Evolutionary conservation across 2,329 filamentous ascomycete genomes (phyloP).

Genomic region (Cryphonectria japonica): DNA sequence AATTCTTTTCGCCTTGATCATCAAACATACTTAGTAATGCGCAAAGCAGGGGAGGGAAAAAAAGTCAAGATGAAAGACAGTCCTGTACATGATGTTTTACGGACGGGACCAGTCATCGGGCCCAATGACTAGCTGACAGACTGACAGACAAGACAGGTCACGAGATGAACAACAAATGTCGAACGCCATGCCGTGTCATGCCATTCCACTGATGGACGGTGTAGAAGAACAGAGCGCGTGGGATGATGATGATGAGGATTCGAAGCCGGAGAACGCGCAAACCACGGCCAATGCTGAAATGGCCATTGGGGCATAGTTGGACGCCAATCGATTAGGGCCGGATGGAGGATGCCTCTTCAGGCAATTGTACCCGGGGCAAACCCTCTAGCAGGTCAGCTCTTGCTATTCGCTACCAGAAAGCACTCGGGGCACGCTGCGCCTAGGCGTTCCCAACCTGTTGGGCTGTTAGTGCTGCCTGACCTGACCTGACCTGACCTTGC

Average conservation of each 20-base stretch:
- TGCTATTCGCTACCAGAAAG: neutral
- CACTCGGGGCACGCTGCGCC: neutral
- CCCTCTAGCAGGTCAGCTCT: neutral
- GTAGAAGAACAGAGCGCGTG: neutral
- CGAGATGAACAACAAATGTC: slow-evolving; percentile 9
- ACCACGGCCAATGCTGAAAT: neutral
- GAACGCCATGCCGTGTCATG: slow-evolving; percentile 1
- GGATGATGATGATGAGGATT: slow-evolving; percentile 1
- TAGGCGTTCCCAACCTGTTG: neutral
- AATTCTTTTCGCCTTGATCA: neutral
- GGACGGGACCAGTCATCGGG: neutral
- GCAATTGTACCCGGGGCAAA: slow-evolving; percentile 12
- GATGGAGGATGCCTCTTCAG: neutral
- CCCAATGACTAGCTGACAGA: neutral
- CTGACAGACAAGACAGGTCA: slow-evolving; percentile 4
- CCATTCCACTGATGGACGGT: neutral
- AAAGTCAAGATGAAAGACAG: neutral
- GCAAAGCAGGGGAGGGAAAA: neutral
- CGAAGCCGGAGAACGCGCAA: neutral
- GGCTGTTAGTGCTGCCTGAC: neutral
- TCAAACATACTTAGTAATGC: neutral
- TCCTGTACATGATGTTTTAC: neutral
- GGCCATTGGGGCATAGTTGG: slow-evolving; percentile 3
- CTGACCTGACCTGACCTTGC: neutral
- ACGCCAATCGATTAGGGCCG: slow-evolving; percentile 2